Conservation (phyloP, 257 asterid species). For the Solanum pinnatisectum region DNA sequence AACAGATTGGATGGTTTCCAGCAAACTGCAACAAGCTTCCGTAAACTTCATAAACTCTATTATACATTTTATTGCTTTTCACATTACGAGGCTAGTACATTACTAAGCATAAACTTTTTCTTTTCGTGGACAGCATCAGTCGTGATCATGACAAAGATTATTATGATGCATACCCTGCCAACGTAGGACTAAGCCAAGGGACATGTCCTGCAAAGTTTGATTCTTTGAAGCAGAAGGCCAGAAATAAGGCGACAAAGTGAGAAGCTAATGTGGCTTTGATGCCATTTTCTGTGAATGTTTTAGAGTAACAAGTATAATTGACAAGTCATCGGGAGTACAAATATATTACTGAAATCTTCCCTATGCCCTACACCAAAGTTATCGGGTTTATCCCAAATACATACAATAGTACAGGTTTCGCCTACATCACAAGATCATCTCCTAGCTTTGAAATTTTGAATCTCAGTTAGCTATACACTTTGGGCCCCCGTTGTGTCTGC, state of each 20-base stretch:
- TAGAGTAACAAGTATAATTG: neutral
- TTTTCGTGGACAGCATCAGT: neutral
- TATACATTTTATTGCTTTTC: neutral
- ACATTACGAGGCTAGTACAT: neutral
- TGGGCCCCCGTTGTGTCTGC: neutral
- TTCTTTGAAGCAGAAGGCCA: neutral
- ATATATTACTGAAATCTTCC: neutral
- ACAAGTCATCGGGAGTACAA: neutral
- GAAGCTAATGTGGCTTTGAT: neutral
- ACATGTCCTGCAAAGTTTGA: neutral
- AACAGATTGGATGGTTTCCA: slow-evolving; percentile 61
- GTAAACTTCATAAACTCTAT: neutral
- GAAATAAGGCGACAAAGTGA: neutral
- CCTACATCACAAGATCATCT: neutral
- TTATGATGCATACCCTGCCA: neutral
- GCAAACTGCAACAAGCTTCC: slow-evolving; percentile 37
- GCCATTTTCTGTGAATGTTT: neutral
- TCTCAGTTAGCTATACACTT: neutral
- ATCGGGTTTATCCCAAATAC: neutral
- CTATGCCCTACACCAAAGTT: neutral
- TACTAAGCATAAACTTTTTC: neutral
- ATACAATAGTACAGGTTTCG: neutral
- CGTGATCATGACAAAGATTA: neutral
- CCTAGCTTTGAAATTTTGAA: neutral
- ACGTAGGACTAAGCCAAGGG: neutral